phyloP scores from a whole-genome alignment of 768 basidiomycete species.

The Dacryopinax primogenitus region DNA sequence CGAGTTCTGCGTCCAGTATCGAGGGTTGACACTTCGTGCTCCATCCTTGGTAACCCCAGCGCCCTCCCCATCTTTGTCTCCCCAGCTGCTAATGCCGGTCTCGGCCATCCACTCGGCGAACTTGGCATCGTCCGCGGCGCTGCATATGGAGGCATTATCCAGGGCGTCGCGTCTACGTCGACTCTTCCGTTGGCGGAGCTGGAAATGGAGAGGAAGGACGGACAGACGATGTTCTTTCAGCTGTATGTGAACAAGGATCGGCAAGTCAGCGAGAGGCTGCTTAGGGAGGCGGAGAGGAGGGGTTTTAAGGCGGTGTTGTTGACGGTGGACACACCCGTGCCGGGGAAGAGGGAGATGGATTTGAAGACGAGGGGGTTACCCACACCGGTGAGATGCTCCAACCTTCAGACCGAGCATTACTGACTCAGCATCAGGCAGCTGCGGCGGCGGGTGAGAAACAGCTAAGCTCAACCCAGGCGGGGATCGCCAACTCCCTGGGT shows the following conservation, averaged over 20 bases:
- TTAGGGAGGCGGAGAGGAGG: constrained; percentile 56
- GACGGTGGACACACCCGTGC: constrained; percentile 79
- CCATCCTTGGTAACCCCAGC: constrained; percentile 26
- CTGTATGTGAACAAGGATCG: constrained; percentile 21
- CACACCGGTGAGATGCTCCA: constrained; percentile 14
- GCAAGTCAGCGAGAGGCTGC: constrained; percentile 48
- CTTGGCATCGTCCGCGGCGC: constrained; percentile 24
- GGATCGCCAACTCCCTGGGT: constrained; percentile 26
- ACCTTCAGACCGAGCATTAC: neutral
- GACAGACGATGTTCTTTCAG: constrained; percentile 30
- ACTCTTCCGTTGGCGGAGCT: constrained; percentile 27
- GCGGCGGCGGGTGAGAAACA: neutral
- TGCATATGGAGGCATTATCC: constrained; percentile 21
- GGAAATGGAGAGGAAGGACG: constrained; percentile 14
- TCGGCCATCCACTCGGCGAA: constrained; percentile 30
- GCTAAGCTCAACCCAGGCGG: constrained; percentile 14
- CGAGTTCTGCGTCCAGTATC: constrained; percentile 26
- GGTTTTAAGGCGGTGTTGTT: constrained; percentile 84
- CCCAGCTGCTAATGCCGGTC: constrained; percentile 30
- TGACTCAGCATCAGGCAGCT: neutral
- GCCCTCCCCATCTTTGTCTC: constrained; percentile 29
- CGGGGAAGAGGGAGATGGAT: constrained; percentile 69
- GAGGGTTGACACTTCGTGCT: constrained; percentile 25
- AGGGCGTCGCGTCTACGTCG: constrained; percentile 30
- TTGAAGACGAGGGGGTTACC: constrained; percentile 35